phyloP scores from a whole-genome alignment of 2,329 filamentous ascomycete species.

The Aspergillus pseudotamarii region DNA sequence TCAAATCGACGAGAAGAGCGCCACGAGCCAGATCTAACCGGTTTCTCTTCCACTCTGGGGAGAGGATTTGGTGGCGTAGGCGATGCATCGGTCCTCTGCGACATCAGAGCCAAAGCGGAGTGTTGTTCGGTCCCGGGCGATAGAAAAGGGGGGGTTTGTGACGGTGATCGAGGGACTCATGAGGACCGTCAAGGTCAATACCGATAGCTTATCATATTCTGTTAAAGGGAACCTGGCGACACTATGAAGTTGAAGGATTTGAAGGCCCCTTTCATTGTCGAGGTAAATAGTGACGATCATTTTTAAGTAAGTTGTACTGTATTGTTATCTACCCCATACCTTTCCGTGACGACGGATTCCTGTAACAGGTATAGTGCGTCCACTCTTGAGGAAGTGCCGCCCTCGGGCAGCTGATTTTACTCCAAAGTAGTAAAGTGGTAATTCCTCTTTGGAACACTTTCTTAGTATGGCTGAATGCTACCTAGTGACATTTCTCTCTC shows the following conservation, averaged over 20 bases:
- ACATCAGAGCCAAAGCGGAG: constrained; percentile 25
- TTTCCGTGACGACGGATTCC: not conserved
- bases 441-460: not conserved
- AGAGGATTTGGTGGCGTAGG: constrained; percentile 16
- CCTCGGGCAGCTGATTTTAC: too few species aligned
- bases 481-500: not conserved
- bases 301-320: not conserved
- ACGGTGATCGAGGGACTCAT: constrained; percentile 25
- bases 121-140: constrained; percentile 24
- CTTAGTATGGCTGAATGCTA: not conserved
- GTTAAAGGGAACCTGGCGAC: not conserved
- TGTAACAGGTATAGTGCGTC: not conserved
- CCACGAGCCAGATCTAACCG: not conserved
- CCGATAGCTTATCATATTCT: constrained; percentile 9
- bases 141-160: constrained; percentile 23
- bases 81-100: constrained; percentile 23
- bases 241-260: not conserved
- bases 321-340: not conserved
- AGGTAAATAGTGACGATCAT: constrained; percentile 5
- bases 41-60: constrained; percentile 18
- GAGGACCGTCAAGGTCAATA: constrained; percentile 8
- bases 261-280: constrained; percentile 1
- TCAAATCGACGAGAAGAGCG: constrained; percentile 7
- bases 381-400: too few species aligned
- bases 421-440: too few species aligned